These are phyloP conservation scores for Blastobotrys buckinghamii DNA, from an alignment of 1,139 yeast genomes.

Conservation along the genomic window DNA sequence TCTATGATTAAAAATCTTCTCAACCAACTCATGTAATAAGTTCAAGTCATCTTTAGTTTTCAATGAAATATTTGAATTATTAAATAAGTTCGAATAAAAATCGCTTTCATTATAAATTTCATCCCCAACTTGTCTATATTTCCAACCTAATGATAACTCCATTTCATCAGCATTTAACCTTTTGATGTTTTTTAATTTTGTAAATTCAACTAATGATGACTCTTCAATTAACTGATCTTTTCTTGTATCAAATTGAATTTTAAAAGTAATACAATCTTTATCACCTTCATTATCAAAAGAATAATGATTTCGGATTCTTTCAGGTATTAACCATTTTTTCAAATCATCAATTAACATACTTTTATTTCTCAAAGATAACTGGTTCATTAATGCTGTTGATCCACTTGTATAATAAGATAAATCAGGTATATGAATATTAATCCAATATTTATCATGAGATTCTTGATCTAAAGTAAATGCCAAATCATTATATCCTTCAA, in stretches of 20 bases:
- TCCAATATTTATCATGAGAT: conserved; percentile 5
- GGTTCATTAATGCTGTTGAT: conserved; percentile 9
- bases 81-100: not conserved
- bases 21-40: conserved; percentile 9
- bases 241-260: not conserved
- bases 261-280: not conserved
- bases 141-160: conserved; percentile 10
- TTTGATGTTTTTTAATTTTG: not conserved
- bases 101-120: conserved; percentile 1
- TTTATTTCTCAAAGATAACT: conserved; percentile 11
- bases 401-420: conserved; percentile 5
- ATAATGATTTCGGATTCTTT: not conserved
- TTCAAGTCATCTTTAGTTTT: not conserved
- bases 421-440: conserved; percentile 18
- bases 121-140: conserved; percentile 10
- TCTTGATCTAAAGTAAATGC: conserved; percentile 16
- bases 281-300: not conserved
- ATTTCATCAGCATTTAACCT: conserved; percentile 2
- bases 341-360: conserved; percentile 1
- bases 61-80: not conserved
- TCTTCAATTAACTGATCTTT: not conserved
- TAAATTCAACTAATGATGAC: not conserved
- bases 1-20: conserved; percentile 15
- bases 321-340: not conserved
- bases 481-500: conserved; percentile 13